Conservation (phyloP, 176 grass and related monocot genomes). For the Aegilops umbellulata region DNA sequence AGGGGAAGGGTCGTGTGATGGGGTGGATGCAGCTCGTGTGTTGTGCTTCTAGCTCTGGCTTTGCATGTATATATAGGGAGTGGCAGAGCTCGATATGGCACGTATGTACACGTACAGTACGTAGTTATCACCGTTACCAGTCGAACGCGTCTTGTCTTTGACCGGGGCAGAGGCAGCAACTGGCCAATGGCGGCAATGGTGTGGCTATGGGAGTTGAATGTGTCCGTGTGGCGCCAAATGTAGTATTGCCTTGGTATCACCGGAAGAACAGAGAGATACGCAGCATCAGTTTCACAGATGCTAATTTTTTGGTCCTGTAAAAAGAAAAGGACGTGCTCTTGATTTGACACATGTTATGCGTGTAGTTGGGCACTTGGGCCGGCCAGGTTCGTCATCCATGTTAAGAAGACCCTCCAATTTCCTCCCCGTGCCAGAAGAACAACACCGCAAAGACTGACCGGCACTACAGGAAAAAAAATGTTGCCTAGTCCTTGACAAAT, state of each 20-base stretch:
- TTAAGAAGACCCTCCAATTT: background rate
- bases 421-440: background rate
- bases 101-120: background rate
- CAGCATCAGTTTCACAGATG: background rate
- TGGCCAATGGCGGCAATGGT: constrained; percentile 35
- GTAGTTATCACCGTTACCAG: background rate
- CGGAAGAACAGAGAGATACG: background rate
- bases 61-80: constrained; percentile 1
- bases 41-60: background rate
- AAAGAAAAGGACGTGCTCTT: background rate
- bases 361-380: background rate
- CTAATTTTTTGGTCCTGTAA: background rate
- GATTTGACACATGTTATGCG: background rate
- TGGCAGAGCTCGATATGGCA: background rate
- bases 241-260: constrained; percentile 1
- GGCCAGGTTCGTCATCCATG: background rate
- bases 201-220: background rate
- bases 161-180: background rate
- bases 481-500: no score
- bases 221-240: constrained; percentile 23
- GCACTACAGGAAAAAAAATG: no score
- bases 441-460: no score
- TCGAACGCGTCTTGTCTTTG: background rate
- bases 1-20: no score
- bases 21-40: background rate